Evolutionary conservation across 2,329 filamentous ascomycete species (phyloP), one percentile per base, ranked within the genome.

Genomic region (Talaromyces sp.): DNA sequence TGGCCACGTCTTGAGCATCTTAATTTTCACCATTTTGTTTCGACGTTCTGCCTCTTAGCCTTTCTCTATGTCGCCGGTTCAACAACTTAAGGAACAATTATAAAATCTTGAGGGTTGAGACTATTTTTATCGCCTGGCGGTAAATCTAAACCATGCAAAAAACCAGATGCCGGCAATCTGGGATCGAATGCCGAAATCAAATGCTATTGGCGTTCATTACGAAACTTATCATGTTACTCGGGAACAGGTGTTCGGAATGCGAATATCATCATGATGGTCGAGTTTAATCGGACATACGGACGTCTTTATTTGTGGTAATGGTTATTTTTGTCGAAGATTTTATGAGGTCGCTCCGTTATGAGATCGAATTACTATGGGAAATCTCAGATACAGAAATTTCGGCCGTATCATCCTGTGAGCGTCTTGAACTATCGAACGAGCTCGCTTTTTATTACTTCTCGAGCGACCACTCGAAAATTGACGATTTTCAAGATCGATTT

Each of bases 131-230:
- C 55, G 31, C 53, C 53, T 58, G 26, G 32, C 49, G 59, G 41
- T 58, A 46, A 55, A 52, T 29, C 6, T 51, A 58, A 58, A 35
- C 14, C 14, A 35, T 55, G 32, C 49, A 35, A 29, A 58, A 55
- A 51, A 58, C 59, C 58, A 59, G 43, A 52, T 59, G 56, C 63
- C 67, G 31, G 63, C 82, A 46, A 81, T 80, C 64, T 82, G 80
- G 80, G 75, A 21, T 52, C 81, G 64, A 84, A 82, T 68, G 77
- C 80, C 24, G 19, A 51, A 26, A 26, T 24, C 10, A 29, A 14
- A n/a, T 51, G 24, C 14, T 35, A 49, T 71, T 56, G 77, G 79
- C 68, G 72, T 78, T 63, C 73, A 75, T 49, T 73, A 78, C 61
- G 80, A 83, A 72, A 76, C 77, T 56, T 83, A 81, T 69, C 17